Conservation (phyloP, 2,329 filamentous ascomycete genomes). For the Coniella lustricola region DNA sequence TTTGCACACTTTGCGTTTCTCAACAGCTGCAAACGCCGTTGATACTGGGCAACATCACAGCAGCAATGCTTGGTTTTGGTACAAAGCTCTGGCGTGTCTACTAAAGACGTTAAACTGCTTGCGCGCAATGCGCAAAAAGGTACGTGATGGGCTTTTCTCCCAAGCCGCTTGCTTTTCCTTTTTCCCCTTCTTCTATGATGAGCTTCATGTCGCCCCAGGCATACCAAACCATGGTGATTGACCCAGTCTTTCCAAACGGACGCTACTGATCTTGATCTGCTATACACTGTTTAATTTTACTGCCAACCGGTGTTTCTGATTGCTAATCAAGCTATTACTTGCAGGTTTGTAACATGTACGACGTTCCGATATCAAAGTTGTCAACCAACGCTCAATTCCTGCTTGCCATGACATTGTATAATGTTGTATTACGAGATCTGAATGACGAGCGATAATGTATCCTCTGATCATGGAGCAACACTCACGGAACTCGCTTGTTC, state of each 20-base stretch:
- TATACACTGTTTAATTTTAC: neutral
- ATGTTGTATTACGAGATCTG: slow-evolving; percentile 40
- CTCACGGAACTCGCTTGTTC: too few relatives aligned
- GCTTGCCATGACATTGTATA: slow-evolving; percentile 32
- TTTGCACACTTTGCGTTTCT: neutral
- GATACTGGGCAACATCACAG: neutral
- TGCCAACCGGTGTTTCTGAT: neutral
- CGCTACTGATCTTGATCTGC: slow-evolving; percentile 32
- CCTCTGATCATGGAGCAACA: slow-evolving; percentile 18
- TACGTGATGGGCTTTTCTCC: slow-evolving; percentile 13
- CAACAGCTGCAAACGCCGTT: too few relatives aligned
- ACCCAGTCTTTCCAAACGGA: slow-evolving; percentile 46
- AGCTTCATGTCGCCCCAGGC: slow-evolving; percentile 53
- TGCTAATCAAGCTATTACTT: slow-evolving; percentile 19
- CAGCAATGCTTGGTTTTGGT: neutral
- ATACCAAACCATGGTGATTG: slow-evolving; percentile 49
- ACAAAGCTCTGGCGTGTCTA: neutral
- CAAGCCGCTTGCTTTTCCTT: slow-evolving; percentile 14
- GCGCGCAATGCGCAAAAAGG: slow-evolving; percentile 3
- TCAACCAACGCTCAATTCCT: neutral
- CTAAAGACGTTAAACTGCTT: neutral
- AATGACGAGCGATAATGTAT: slow-evolving; percentile 26
- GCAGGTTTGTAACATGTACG: slow-evolving; percentile 15
- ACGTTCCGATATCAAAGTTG: neutral
- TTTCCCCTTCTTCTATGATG: slow-evolving; percentile 36